A percentile compares a stretch with the other conserved stretches of the same genome.
phyloP scores from a whole-genome alignment of 179 eudicot species.

The Drosera spatulata region DNA sequence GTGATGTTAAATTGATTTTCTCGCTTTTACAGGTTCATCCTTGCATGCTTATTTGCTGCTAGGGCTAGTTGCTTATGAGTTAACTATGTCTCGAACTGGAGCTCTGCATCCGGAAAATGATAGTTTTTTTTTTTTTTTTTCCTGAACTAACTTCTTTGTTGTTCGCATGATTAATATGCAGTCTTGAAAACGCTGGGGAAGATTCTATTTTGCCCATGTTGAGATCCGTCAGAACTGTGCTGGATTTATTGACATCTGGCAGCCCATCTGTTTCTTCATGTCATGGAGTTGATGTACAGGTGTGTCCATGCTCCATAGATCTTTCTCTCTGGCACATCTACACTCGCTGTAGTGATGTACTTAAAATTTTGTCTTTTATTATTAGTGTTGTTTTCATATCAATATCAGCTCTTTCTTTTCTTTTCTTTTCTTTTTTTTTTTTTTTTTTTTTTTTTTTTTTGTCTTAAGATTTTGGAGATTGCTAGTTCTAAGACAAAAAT shows the following conservation, averaged over 20 bases:
- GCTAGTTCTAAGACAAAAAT: no score
- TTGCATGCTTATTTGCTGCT: no score
- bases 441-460: not conserved
- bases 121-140: no score
- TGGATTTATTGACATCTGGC: conserved; percentile 52
- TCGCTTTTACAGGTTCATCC: not conserved
- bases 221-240: conserved; percentile 64
- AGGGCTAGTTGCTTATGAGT: no score
- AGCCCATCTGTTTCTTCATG: conserved; percentile 31
- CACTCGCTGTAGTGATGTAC: not conserved
- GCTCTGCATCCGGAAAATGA: no score
- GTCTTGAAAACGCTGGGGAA: conserved; percentile 98
- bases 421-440: not conserved
- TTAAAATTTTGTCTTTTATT: not conserved
- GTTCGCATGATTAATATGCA: conserved; percentile 12
- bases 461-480: not conserved
- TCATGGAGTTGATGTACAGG: conserved; percentile 54
- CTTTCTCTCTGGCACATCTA: not conserved
- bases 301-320: conserved; percentile 5
- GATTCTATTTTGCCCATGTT: conserved; percentile 75
- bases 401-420: no score
- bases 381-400: not conserved
- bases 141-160: no score
- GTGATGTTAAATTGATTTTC: not conserved
- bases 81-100: no score